Conservation (phyloP, 768 basidiomycete genomes). For the Tulasnella sp. region DNA sequence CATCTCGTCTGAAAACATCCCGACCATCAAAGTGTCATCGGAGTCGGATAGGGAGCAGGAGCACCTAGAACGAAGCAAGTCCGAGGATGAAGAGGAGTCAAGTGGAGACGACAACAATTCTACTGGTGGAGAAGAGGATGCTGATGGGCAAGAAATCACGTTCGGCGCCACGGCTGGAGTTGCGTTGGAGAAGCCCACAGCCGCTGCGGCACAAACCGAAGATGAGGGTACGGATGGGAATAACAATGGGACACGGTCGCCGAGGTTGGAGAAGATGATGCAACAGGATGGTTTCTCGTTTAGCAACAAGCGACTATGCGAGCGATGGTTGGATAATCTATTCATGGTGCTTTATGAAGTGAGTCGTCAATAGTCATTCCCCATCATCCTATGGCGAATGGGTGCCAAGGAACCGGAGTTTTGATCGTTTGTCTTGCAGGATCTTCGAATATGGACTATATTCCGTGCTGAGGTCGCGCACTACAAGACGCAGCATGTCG, state of each 20-base stretch:
- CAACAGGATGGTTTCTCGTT: conserved; percentile 65
- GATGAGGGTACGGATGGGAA: conserved; percentile 20
- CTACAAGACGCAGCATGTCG: conserved; percentile 97
- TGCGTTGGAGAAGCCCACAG: conserved; percentile 29
- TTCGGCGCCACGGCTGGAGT: background rate
- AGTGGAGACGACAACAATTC: conserved; percentile 5
- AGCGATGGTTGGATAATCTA: conserved; percentile 93
- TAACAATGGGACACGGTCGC: conserved; percentile 21
- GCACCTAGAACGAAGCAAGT: conserved; percentile 41
- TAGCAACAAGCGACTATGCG: conserved; percentile 92
- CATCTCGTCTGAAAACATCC: conserved; percentile 30
- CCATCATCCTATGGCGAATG: background rate
- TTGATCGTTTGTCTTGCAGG: conserved; percentile 39
- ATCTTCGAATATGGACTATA: conserved; percentile 96
- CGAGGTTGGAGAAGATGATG: conserved; percentile 20
- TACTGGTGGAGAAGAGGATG: conserved; percentile 6
- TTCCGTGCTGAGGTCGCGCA: conserved; percentile 98
- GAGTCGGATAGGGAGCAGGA: conserved; percentile 51
- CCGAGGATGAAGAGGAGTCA: conserved; percentile 26
- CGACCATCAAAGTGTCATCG: conserved; percentile 68
- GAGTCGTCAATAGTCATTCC: conserved; percentile 20
- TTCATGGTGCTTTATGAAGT: conserved; percentile 99
- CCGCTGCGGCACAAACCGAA: conserved; percentile 30
- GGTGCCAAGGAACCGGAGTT: background rate
- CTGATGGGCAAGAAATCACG: conserved; percentile 17